These are phyloP conservation scores for Colletotrichum sp. DNA, from an alignment of 2,329 filamentous ascomycete species.

Conservation along the genomic window DNA sequence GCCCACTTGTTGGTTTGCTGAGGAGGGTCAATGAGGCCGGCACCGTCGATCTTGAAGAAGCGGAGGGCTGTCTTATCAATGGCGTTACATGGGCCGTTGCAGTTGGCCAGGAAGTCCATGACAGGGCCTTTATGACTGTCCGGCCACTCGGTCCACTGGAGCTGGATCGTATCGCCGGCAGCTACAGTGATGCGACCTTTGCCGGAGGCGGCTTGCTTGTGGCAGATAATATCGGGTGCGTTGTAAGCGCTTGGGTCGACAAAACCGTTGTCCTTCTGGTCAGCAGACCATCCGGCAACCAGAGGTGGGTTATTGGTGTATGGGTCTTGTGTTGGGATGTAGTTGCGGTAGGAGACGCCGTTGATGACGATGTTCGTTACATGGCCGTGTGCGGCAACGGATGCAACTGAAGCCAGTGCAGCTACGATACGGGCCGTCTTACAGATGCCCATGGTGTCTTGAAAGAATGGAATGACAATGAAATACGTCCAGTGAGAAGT, in stretches of 20 bases:
- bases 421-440: slow-evolving; percentile 24
- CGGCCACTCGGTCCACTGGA: slow-evolving; percentile 56
- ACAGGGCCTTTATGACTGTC: slow-evolving; percentile 52
- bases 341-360: slow-evolving; percentile 45
- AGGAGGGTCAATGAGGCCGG: slow-evolving; percentile 33
- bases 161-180: slow-evolving; percentile 49
- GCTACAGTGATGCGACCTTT: slow-evolving; percentile 42
- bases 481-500: neutral
- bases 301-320: slow-evolving; percentile 11
- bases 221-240: slow-evolving; percentile 53
- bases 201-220: slow-evolving; percentile 44
- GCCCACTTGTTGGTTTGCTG: slow-evolving; percentile 42
- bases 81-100: slow-evolving; percentile 44
- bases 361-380: slow-evolving; percentile 47
- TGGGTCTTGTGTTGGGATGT: slow-evolving; percentile 32
- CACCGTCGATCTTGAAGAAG: slow-evolving; percentile 52
- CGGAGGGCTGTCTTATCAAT: slow-evolving; percentile 45
- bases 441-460: slow-evolving; percentile 25
- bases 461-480: neutral
- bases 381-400: slow-evolving; percentile 44
- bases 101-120: slow-evolving; percentile 50
- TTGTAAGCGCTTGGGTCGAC: slow-evolving; percentile 50
- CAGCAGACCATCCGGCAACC: slow-evolving; percentile 43
- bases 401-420: slow-evolving; percentile 26
- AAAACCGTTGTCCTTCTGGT: slow-evolving; percentile 49